A percentile compares a stretch with the other conserved stretches of the same genome.
Conservation (phyloP, 2,329 filamentous ascomycete species). For the Colletotrichum cordylinicola region DNA sequence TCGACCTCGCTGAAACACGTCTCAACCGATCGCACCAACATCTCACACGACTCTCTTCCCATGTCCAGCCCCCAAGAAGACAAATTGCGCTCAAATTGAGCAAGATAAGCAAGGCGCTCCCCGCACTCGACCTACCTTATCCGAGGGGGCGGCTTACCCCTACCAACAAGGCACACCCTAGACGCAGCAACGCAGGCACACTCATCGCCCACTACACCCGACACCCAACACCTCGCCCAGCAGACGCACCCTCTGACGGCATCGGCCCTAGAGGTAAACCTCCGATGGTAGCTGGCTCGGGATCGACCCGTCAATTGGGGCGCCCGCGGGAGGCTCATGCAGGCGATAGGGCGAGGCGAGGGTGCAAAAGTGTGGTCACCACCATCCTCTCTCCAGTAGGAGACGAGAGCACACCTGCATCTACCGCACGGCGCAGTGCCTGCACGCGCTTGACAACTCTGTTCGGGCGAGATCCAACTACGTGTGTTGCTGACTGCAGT, state of each 20-base stretch:
- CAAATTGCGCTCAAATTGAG: not conserved
- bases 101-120: not conserved
- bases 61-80: not conserved
- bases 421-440: not conserved
- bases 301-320: constrained; percentile 12
- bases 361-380: not conserved
- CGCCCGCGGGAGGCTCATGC: constrained; percentile 11
- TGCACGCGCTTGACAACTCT: not conserved
- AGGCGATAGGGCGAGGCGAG: not conserved
- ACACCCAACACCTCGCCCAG: not conserved
- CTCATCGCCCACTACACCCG: not conserved
- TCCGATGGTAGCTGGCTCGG: not conserved
- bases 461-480: not conserved
- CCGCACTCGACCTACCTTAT: not conserved
- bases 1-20: not conserved
- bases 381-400: not conserved
- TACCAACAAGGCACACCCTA: constrained; percentile 13
- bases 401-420: not conserved
- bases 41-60: not conserved
- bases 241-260: not conserved
- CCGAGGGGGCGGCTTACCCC: not conserved
- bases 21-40: not conserved
- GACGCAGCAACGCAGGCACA: not conserved
- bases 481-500: not conserved
- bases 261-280: not conserved